Conservation (phyloP, 139 green algal species). For the Micractinium conductrix region DNA sequence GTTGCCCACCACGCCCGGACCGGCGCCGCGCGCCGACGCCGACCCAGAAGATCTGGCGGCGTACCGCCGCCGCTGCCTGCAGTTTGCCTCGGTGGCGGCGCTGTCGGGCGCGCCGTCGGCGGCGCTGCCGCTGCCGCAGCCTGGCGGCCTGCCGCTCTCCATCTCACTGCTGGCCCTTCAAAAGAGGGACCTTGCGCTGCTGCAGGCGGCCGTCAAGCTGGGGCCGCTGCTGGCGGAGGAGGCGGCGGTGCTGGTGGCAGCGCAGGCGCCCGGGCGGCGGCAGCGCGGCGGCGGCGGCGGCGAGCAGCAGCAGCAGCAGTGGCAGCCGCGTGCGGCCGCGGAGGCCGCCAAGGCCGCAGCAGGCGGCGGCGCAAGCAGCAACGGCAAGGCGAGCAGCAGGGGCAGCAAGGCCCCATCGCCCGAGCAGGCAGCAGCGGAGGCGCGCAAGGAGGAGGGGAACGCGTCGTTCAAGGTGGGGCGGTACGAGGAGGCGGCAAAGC, state of each 20-base stretch:
- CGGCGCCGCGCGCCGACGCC: background rate
- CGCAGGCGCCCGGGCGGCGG: background rate
- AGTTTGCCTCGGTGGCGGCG: slow-evolving; percentile 47
- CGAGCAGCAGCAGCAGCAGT: background rate
- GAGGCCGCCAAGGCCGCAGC: background rate
- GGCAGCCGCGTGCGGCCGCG: background rate
- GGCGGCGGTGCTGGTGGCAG: slow-evolving; percentile 6
- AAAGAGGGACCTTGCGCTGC: slow-evolving; percentile 49
- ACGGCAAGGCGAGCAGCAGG: slow-evolving; percentile 88
- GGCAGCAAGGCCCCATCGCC: slow-evolving; percentile 59
- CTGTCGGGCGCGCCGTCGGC: slow-evolving; percentile 52
- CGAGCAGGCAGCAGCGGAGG: slow-evolving; percentile 22
- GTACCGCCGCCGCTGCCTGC: slow-evolving; percentile 8
- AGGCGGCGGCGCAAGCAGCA: background rate
- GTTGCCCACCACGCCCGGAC: slow-evolving; percentile 34
- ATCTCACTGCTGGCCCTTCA: slow-evolving; percentile 51
- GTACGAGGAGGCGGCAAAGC: slow-evolving; percentile 49
- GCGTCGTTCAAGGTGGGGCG: slow-evolving; percentile 42
- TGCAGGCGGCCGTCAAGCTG: slow-evolving; percentile 44
- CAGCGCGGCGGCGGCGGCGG: background rate
- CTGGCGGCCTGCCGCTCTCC: slow-evolving; percentile 26
- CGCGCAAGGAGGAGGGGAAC: slow-evolving; percentile 53
- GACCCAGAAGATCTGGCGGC: background rate
- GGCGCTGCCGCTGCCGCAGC: slow-evolving; percentile 19
- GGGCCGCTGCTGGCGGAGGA: slow-evolving; percentile 38